These are phyloP conservation scores for Euphorbia tirucalli DNA, from an alignment of 345 rosid species.

Conservation along the genomic window DNA sequence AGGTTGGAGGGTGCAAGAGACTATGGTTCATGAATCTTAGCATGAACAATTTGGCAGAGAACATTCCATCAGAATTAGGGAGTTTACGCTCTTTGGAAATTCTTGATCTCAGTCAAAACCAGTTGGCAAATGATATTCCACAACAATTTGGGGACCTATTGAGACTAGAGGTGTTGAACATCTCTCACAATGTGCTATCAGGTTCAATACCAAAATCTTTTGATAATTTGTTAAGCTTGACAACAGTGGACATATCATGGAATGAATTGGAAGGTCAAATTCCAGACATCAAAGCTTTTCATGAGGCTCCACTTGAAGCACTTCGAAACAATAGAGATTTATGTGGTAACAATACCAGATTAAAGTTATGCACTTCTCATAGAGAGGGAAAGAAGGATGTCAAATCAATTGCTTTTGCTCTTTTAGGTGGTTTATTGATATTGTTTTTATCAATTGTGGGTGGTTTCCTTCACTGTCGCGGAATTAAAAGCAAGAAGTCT, in stretches of 20 bases:
- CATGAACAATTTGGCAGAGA: conserved; percentile 4
- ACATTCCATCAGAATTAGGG: conserved; percentile 18
- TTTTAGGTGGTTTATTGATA: neutral
- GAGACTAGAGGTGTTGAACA: neutral
- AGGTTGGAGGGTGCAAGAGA: conserved; percentile 23
- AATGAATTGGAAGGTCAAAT: neutral
- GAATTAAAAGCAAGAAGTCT: neutral
- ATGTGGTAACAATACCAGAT: neutral
- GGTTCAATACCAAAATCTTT: neutral
- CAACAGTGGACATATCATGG: neutral
- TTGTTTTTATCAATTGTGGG: neutral
- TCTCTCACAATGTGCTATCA: neutral
- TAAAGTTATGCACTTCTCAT: neutral
- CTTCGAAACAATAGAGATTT: neutral
- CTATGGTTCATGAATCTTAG: conserved; percentile 23
- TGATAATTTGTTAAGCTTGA: neutral
- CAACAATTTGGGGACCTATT: neutral
- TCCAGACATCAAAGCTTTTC: neutral
- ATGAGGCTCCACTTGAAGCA: neutral
- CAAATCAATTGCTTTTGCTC: neutral
- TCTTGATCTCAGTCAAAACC: conserved; percentile 18
- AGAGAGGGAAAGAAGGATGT: neutral
- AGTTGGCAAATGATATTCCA: neutral
- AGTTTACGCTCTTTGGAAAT: conserved; percentile 2
- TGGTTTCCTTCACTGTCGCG: neutral